These are phyloP conservation scores for Ambrosia hybrid DNA, from an alignment of 140 eudicot species.

Conservation along the genomic window DNA sequence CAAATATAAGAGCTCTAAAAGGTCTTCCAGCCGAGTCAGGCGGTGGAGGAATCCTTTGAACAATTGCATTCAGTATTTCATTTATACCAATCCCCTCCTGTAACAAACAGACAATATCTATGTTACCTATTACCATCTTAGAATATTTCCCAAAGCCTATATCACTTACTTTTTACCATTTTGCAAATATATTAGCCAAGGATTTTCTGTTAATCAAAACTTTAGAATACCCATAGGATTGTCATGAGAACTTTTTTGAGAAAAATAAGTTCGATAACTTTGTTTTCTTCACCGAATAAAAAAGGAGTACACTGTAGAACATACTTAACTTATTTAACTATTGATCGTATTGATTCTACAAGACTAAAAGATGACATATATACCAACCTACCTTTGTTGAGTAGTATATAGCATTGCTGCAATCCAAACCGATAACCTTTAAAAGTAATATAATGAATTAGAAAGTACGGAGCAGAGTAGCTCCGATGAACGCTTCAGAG, in stretches of 20 bases:
- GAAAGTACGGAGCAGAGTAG: conserved; percentile 14
- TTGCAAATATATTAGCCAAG: conserved; percentile 1
- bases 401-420: conserved; percentile 91
- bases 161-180: background rate
- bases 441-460: conserved; percentile 15
- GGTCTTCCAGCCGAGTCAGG: conserved; percentile 65
- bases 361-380: conserved; percentile 6
- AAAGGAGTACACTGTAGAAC: conserved; percentile 16
- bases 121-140: conserved; percentile 17
- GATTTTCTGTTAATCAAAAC: background rate
- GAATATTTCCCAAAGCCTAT: conserved; percentile 8
- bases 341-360: conserved; percentile 11
- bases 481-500: background rate
- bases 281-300: background rate
- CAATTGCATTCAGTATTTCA: conserved; percentile 84
- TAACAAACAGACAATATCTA: conserved; percentile 23
- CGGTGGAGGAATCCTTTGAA: conserved; percentile 87
- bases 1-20: conserved; percentile 96
- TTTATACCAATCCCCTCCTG: conserved; percentile 93
- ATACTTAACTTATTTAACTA: background rate
- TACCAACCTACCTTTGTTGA: conserved; percentile 80
- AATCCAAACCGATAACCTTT: conserved; percentile 89
- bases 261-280: background rate
- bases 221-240: conserved; percentile 8
- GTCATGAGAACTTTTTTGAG: background rate